These are phyloP conservation scores for Penicillium sp. DNA, from an alignment of 2,329 filamentous ascomycete genomes.

Conservation along the genomic window DNA sequence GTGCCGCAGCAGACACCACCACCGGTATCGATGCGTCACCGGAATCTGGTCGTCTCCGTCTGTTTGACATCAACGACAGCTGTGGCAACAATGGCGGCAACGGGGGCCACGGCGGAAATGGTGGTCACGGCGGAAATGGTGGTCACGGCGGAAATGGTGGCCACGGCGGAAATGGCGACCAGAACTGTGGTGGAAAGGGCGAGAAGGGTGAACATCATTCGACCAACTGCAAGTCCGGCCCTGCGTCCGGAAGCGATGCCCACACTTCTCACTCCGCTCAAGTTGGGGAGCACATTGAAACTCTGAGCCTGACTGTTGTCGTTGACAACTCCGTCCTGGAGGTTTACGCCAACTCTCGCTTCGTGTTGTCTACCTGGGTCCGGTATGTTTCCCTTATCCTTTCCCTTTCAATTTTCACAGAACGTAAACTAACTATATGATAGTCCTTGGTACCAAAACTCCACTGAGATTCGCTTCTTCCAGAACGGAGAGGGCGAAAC, in stretches of 20 bases:
- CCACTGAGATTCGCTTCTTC: neutral
- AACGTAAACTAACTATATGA: neutral
- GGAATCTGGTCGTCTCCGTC: neutral
- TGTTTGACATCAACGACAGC: neutral
- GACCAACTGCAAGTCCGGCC: neutral
- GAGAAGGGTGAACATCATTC: neutral
- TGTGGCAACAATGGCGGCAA: neutral
- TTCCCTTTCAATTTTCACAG: neutral
- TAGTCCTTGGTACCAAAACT: neutral
- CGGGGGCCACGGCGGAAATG: neutral
- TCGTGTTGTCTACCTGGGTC: neutral
- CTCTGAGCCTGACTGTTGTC: neutral
- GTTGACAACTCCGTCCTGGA: neutral
- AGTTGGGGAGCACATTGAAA: neutral
- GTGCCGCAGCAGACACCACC: neutral
- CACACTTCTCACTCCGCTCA: neutral
- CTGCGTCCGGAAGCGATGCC: neutral
- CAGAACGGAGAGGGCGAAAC: neutral
- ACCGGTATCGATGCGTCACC: neutral
- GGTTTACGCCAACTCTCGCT: neutral
- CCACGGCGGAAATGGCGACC: too few relatives aligned
- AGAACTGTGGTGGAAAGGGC: neutral
- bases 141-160: neutral
- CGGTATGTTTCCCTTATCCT: neutral
- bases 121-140: neutral